Base-by-base conservation (phyloP, 371 early-diverging fungal species). In the Umbelopsis sp. region DNA sequence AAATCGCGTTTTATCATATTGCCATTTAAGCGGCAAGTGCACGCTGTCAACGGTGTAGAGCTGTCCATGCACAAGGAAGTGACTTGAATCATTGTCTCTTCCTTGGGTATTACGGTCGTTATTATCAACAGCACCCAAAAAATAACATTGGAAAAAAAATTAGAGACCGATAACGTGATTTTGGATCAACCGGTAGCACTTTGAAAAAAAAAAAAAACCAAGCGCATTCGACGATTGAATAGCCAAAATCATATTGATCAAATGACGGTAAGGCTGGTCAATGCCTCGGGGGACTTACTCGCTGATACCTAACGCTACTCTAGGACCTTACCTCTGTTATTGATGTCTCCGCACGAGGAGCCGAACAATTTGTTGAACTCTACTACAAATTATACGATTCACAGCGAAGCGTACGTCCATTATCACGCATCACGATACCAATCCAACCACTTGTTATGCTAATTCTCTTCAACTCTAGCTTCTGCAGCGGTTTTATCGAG, bases 301-400 rank as follows among this genome's bases (percentile, higher is more conserved):
- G 18, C 18, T 48, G 18, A 48, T 48, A 4, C 48, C 16, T 20
- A 6, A 18, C 11, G 7, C 52, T 6, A 4, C 1, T 9, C 4
- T 57, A 67, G 52, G 67, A 67, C 25, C 64, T 76, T 44, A 72
- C 72, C 66, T 69, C 68, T n/a, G 71, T 74, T 38, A 71, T 78
- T 63, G 76, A 78, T 62, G 68, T 70, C 29, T 74, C 79, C 6
- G 69, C 77, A 50, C 69, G 67, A 37, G 84, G 77, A 2, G 86
- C 90, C 9, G 90, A 89, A 68, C 81, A 79, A 73, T 92, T 92
- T 57, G 86, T 91, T 38, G 79, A 81, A 45, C 77, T 85, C 32
- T 91, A 84, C 74, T 92, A 92, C 74, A 80, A 81, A 29, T 71
- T 83, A 48, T 88, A 82, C 66, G 91, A 91, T 69, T 82, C 75